Base-by-base conservation (phyloP, 1,284 basidiomycete genomes). In the Pterula multifida region DNA sequence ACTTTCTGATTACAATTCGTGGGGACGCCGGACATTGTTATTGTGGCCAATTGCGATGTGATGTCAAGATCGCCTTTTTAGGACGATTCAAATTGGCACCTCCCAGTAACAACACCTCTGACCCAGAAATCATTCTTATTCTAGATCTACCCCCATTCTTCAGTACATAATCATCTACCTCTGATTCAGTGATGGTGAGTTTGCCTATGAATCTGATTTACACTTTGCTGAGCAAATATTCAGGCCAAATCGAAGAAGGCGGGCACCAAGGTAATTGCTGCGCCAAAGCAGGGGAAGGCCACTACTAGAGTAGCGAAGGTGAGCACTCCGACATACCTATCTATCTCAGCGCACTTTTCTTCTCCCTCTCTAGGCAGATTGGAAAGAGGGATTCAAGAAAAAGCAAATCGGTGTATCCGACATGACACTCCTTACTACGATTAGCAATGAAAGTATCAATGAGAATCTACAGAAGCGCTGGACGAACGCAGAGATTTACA, bases 361-460 rank as follows among this genome's bases (percentile, higher is more conserved):
- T n/a, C 12, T 23, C 23, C 23, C 24, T 26, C n/a, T 6, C 48
- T 51, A 96, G 91, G 93, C 93, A 50, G 93, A 96, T 64, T 97
- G 93, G 93, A 93, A 93, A 65, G 93, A 96, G 62, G 90, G 91
- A 15, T 95, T 96, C 75, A 93, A 91, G 81, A 96, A 95, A 81
- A 94, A 95, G 69, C 82, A 88, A 67, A 90, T 94, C 52, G 96
- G 96, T 53, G 95, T 99, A 52, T 85, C 91, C 49, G 96, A 99
- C 71, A 98, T 98, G 96, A 99, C 96, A 6, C 71, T 99, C 54
- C 74, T 99, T 54, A 90, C 90, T 50, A 96, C 92, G 49, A 96
- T 98, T 71, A 94, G 90, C 65, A 97, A 99, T 67, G 95, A 98
- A 62, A 86, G 86, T 58, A 85, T 99, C 76, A 98, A 98, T 66